phyloP scores from a whole-genome alignment of 495 filamentous ascomycete genomes.

The Aspergillus coremiiformis region DNA sequence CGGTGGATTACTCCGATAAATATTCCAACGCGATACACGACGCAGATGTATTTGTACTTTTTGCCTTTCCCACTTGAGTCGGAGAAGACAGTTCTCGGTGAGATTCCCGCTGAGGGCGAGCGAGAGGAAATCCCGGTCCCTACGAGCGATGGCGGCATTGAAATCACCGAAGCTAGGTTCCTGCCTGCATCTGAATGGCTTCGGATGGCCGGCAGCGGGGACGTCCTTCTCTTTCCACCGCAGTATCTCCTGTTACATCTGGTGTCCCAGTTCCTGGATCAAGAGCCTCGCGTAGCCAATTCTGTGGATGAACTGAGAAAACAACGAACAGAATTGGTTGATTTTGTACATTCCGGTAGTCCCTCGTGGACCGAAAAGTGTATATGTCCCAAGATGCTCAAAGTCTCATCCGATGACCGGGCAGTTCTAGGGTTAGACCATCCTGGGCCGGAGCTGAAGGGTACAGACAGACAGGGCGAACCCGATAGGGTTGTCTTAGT shows the following conservation, averaged over 20 bases:
- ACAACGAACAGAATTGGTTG: slow-evolving; percentile 44
- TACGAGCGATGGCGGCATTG: slow-evolving; percentile 75
- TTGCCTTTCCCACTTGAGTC: slow-evolving; percentile 56
- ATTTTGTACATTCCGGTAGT: slow-evolving; percentile 51
- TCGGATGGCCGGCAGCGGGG: slow-evolving; percentile 45
- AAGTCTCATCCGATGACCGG: slow-evolving; percentile 49
- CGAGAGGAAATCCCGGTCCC: slow-evolving; percentile 46
- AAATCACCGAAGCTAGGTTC: slow-evolving; percentile 78
- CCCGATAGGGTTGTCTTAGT: slow-evolving; percentile 67
- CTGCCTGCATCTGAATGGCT: slow-evolving; percentile 64
- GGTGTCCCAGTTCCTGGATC: slow-evolving; percentile 53
- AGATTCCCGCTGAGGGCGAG: slow-evolving; percentile 29
- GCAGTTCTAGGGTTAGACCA: slow-evolving; percentile 61
- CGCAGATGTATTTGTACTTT: slow-evolving; percentile 95
- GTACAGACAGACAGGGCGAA: slow-evolving; percentile 56
- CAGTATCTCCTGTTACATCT: slow-evolving; percentile 73
- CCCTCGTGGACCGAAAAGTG: slow-evolving; percentile 70
- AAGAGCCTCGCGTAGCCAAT: slow-evolving; percentile 25
- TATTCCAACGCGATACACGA: slow-evolving; percentile 69
- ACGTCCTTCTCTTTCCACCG: slow-evolving; percentile 84
- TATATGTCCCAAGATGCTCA: slow-evolving; percentile 60
- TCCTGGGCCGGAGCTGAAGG: slow-evolving; percentile 64
- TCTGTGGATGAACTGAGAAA: slow-evolving; percentile 39
- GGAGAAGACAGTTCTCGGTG: slow-evolving; percentile 23
- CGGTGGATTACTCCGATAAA: slow-evolving; percentile 80